phyloP scores from a whole-genome alignment of 768 basidiomycete genomes.

The Pleurotus platypus region DNA sequence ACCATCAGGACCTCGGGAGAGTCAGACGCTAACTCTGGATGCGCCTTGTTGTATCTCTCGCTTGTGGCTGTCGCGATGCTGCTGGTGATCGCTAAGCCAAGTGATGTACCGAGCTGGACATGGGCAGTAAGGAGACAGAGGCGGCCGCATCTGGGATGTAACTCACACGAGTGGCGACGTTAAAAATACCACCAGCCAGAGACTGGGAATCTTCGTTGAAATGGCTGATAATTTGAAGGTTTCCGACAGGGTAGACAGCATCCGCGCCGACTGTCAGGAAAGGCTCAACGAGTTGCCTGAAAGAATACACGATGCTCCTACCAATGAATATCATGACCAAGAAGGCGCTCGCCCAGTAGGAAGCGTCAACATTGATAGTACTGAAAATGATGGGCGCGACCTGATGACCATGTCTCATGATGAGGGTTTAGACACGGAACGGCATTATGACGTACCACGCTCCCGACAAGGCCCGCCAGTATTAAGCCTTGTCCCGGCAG shows the following conservation, averaged over 20 bases:
- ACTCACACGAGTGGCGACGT: slow-evolving; percentile 24
- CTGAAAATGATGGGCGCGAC: slow-evolving; percentile 27
- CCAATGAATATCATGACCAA: slow-evolving; percentile 23
- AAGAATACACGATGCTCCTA: slow-evolving; percentile 4
- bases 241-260: slow-evolving; percentile 28
- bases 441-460: slow-evolving; percentile 18
- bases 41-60: slow-evolving; percentile 15
- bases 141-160: background rate
- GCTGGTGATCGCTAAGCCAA: slow-evolving; percentile 28
- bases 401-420: slow-evolving; percentile 12
- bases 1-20: slow-evolving; percentile 28
- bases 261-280: slow-evolving; percentile 19
- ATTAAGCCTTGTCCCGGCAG: slow-evolving; percentile 26
- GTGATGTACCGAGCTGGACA: slow-evolving; percentile 28
- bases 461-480: slow-evolving; percentile 21
- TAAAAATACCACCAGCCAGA: slow-evolving; percentile 30
- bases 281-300: too few species aligned
- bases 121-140: background rate
- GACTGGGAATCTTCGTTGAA: slow-evolving; percentile 29
- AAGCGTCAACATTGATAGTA: slow-evolving; percentile 23
- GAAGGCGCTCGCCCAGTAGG: slow-evolving; percentile 30
- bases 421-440: background rate
- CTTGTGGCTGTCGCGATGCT: slow-evolving; percentile 25
- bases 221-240: slow-evolving; percentile 23
- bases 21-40: slow-evolving; percentile 16